Base-by-base conservation (phyloP, 75 land plant genomes). In the Selaginella moellendorffii region DNA sequence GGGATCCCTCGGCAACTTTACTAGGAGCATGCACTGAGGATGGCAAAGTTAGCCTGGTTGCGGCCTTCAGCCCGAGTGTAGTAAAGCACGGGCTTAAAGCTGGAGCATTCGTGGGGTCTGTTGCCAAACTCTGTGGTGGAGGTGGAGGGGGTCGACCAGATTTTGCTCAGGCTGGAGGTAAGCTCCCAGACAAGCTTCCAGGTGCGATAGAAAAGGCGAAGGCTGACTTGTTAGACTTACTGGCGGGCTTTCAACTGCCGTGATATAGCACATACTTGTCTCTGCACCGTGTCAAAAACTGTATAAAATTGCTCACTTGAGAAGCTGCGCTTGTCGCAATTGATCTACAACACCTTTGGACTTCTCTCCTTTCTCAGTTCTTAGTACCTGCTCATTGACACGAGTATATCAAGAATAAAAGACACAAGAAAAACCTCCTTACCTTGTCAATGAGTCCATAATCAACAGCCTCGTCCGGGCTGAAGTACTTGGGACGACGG, bases 401-500 rank as follows among this genome's bases (percentile, higher is more conserved):
- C n/a, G n/a, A n/a, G n/a, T n/a, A n/a, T n/a, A n/a, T n/a, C n/a
- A n/a, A n/a, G n/a, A n/a, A n/a, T n/a, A n/a, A 20, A 27, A 26
- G 23, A 20, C 30, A 0, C 19, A 56, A 56, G 9, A 21, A 21
- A 21, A 21, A 21, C 23, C 23, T 54, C 19, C 19, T 2, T 70
- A 91, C 97, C 97, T 87, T 87, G 58, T 91, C 97, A 36, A 91
- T 91, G 64, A 91, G 65, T 1, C 97, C 97, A 76, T 91, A 91
- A 60, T 91, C 93, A 56, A 91, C 80, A 19, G 97, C 97, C 68
- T 87, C 93, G 27, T 75, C 68, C 0, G 97, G 97, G 29, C 82
- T 85, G 78, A 91, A 91, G 70, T 90, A 91, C 68, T 85, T 91
- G 60, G 97, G 97, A 12, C 84, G 81, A 28, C 83, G 69, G 30